Evolutionary conservation across 257 asterid species (phyloP).

Genomic region (Solanum corneliomulleri): DNA sequence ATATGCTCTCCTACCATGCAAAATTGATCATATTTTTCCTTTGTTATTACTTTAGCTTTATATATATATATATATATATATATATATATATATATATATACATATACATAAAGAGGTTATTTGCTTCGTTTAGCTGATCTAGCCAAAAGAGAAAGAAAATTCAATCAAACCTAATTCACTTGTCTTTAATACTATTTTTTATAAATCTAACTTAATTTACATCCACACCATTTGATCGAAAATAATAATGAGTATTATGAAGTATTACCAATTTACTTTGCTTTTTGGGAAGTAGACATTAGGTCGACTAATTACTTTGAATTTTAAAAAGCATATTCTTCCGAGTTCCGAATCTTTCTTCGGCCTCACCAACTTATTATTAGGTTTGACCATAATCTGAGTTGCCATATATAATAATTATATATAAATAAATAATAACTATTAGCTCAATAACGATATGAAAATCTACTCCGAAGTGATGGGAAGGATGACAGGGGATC

Average conservation of each 20-base stretch:
- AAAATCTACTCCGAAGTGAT: neutral
- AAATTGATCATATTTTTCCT: too few relatives aligned
- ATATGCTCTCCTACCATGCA: too few relatives aligned
- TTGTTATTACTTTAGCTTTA: too few relatives aligned
- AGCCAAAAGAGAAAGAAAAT: neutral
- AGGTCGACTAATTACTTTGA: neutral
- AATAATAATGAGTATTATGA: neutral
- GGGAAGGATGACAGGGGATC: neutral
- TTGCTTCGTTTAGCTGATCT: neutral
- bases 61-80: too few relatives aligned
- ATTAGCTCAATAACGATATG: neutral
- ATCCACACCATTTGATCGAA: fast-evolving
- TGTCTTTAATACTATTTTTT: too few relatives aligned
- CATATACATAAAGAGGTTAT: too few relatives aligned
- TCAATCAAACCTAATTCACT: neutral
- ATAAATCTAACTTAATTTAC: neutral
- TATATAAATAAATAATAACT: too few relatives aligned
- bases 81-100: too few relatives aligned
- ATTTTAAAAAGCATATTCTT: neutral
- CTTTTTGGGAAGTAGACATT: neutral
- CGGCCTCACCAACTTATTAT: neutral
- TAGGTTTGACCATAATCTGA: neutral
- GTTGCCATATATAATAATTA: neutral
- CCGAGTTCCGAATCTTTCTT: neutral
- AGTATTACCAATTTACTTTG: neutral